Conservation (phyloP, 2,329 filamentous ascomycete species). For the Pezicula neosporulosa region DNA sequence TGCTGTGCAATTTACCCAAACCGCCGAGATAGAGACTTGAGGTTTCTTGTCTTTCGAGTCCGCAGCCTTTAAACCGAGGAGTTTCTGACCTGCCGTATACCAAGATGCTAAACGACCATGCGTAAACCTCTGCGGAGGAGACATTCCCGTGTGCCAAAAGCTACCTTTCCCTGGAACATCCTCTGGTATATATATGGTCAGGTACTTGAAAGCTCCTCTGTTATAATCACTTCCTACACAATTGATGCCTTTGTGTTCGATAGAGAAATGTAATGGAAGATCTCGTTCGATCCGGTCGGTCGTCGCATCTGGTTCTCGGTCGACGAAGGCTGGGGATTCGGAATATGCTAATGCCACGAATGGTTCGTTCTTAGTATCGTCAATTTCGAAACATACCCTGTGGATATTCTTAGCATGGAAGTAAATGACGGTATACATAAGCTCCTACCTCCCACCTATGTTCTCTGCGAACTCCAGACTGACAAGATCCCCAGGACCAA, state of each 20-base stretch:
- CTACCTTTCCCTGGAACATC: slow-evolving; percentile 18
- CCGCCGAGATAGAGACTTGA: slow-evolving; percentile 27
- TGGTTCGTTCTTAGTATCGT: slow-evolving; percentile 24
- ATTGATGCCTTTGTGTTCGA: slow-evolving; percentile 26
- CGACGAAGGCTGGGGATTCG: slow-evolving; percentile 33
- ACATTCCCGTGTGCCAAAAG: slow-evolving; percentile 16
- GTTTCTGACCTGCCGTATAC: slow-evolving; percentile 14
- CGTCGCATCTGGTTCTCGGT: slow-evolving; percentile 30
- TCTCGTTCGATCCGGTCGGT: slow-evolving; percentile 28
- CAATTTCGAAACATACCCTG: slow-evolving; percentile 33
- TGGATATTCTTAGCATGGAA: background rate
- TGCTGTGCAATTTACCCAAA: slow-evolving; percentile 38
- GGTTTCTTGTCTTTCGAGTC: slow-evolving; percentile 18
- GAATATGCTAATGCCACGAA: slow-evolving; percentile 32
- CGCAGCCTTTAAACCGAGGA: slow-evolving; percentile 7
- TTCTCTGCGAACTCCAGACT: slow-evolving; percentile 39
- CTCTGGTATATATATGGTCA: slow-evolving; percentile 31
- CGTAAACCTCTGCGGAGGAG: slow-evolving; percentile 1
- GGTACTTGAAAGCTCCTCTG: slow-evolving; percentile 36
- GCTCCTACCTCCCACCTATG: slow-evolving; percentile 34
- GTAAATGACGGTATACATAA: background rate
- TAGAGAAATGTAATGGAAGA: slow-evolving; percentile 27
- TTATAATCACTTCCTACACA: slow-evolving; percentile 32
- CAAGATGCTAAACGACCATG: slow-evolving; percentile 2
- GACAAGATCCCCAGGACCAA: slow-evolving; percentile 29